Percentiles rank a stretch among this genome's conserved stretches.
These are phyloP conservation scores for Neocatenulostroma microsporum DNA, from an alignment of 2,329 filamentous ascomycete species.

Conservation along the genomic window DNA sequence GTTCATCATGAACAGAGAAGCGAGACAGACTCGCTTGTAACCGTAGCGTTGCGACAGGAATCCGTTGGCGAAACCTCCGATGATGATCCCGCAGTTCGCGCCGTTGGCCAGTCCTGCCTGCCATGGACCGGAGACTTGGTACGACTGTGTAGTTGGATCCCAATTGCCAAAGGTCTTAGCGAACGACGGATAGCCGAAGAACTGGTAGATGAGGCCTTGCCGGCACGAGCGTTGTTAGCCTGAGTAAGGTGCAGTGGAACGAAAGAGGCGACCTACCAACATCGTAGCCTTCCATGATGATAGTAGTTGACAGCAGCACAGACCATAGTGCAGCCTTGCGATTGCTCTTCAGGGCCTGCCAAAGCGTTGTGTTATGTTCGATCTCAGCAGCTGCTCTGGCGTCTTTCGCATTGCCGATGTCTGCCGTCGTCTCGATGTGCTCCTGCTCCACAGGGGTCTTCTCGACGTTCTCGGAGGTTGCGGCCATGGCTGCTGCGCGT, in stretches of 20 bases:
- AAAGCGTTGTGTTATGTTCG: slow-evolving; percentile 15
- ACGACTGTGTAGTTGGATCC: slow-evolving; percentile 2
- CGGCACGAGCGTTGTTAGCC: neutral
- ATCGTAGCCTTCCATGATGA: slow-evolving; percentile 56
- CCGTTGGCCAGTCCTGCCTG: slow-evolving; percentile 37
- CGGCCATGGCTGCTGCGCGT: no score
- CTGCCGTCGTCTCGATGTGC: neutral
- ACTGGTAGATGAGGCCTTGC: slow-evolving; percentile 4
- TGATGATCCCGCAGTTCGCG: slow-evolving; percentile 47
- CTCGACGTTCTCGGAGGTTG: no score
- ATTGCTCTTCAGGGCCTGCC: slow-evolving; percentile 33
- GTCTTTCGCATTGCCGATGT: slow-evolving; percentile 7
- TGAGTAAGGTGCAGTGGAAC: no score
- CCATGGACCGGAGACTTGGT: slow-evolving; percentile 27
- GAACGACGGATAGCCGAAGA: slow-evolving; percentile 34
- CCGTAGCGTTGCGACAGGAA: slow-evolving; percentile 5
- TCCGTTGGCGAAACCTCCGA: slow-evolving; percentile 33
- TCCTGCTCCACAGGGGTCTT: no score
- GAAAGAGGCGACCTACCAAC: slow-evolving; percentile 35
- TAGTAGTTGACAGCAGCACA: slow-evolving; percentile 46
- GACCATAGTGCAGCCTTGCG: slow-evolving; percentile 46
- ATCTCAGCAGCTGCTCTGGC: slow-evolving; percentile 9
- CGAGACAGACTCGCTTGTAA: slow-evolving; percentile 44
- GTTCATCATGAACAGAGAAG: slow-evolving; percentile 38
- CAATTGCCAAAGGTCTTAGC: slow-evolving; percentile 45